Evolutionary conservation across 495 filamentous ascomycete genomes (phyloP), one percentile per base, ranked within the genome.

Genomic region (Talaromyces borbonicus): DNA sequence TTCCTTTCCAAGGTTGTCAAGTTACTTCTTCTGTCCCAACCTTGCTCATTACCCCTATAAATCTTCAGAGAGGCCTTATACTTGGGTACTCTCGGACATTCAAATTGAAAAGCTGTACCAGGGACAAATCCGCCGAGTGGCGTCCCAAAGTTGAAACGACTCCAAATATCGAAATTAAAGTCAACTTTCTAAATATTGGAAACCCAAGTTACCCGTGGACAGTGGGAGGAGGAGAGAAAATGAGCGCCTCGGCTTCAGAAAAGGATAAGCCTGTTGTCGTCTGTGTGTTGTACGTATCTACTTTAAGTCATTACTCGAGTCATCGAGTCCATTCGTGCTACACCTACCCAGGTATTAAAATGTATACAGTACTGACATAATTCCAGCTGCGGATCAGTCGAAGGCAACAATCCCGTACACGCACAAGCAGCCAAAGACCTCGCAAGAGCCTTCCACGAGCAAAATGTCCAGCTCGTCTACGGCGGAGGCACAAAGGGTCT

Each of bases 401-500:
- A 78, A 20, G 92, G 92, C 33, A 79, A 68, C 30, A 77, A 78
- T 41, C 78, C 87, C 6, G 68, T 66, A 12, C 72, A 95, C 60
- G 51, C 85, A 38, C 80, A 78, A 57, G 81, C 88, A 4, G 93
- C 93, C 1, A 79, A 79, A 23, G 66, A 75, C n/a, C 81, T 98
- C 6, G 92, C 84, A 30, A 65, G 72, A 19, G 70, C 72, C 50
- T 80, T 98, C 67, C 78, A 85, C 62, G 66, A 75, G 47, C 69
- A 86, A 54, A 79, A 82, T 53, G 84, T 93, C 52, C 68, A 71
- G 2, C 79, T 98, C 24, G 85, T 97, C 44, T 98, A 95, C 63
- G 92, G 92, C 56, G 92, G 93, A 49, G 92, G 92, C 55, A 95
- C 93, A 14, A 79, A 84, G 5, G 92, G 92, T 6, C 72, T 98